These are phyloP conservation scores for Lasiosphaeris hirsuta DNA, from an alignment of 495 filamentous ascomycete genomes.

Conservation along the genomic window DNA sequence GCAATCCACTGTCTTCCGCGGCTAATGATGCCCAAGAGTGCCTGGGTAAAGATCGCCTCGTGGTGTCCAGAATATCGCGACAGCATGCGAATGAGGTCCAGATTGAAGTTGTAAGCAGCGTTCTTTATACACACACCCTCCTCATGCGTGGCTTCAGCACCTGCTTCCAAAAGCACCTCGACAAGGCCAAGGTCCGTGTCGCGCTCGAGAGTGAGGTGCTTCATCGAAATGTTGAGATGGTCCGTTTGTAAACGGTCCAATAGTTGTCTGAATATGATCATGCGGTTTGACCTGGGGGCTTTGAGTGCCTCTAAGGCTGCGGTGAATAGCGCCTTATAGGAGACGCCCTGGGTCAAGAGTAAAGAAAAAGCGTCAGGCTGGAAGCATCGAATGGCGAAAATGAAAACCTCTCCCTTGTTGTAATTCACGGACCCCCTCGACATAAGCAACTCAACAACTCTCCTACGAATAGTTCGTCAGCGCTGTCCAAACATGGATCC, in stretches of 20 bases:
- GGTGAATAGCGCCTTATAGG: slow-evolving; percentile 27
- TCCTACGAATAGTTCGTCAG: not conserved
- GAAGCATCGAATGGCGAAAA: slow-evolving; percentile 27
- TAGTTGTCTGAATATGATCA: slow-evolving; percentile 17
- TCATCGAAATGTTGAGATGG: slow-evolving; percentile 30
- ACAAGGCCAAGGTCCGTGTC: slow-evolving; percentile 21
- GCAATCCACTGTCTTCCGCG: slow-evolving; percentile 31
- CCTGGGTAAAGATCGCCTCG: slow-evolving; percentile 21
- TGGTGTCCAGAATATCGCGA: slow-evolving; percentile 14
- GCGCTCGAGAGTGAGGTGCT: slow-evolving; percentile 23
- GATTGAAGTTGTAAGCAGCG: slow-evolving; percentile 27
- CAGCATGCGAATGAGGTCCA: slow-evolving; percentile 18
- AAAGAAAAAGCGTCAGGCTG: slow-evolving; percentile 22
- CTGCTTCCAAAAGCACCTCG: slow-evolving; percentile 22
- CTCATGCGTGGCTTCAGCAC: slow-evolving; percentile 25
- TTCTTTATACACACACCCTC: slow-evolving; percentile 30
- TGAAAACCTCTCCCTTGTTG: slow-evolving; percentile 33
- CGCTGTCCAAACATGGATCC: not conserved
- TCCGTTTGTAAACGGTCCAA: slow-evolving; percentile 21
- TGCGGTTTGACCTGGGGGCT: slow-evolving; percentile 8
- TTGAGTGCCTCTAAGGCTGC: slow-evolving; percentile 25
- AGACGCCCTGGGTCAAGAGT: slow-evolving; percentile 25
- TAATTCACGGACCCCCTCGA: slow-evolving; percentile 26
- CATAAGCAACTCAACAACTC: slow-evolving; percentile 22
- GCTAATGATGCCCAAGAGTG: slow-evolving; percentile 17